A percentile compares a stretch with the other conserved stretches of the same genome.
phyloP scores from a whole-genome alignment of 305 asterid species.

The Fraxinus sp. region DNA sequence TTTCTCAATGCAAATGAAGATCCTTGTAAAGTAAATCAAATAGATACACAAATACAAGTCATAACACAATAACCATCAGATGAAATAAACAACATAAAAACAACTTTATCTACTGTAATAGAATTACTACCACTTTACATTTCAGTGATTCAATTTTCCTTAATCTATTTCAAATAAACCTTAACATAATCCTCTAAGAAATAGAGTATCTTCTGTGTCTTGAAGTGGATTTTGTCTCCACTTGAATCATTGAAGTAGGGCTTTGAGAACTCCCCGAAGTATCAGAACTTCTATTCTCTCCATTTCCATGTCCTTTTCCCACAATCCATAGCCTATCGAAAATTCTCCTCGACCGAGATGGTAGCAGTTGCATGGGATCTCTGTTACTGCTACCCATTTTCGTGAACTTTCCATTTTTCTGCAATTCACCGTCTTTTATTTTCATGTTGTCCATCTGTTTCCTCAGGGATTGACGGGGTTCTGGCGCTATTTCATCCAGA shows the following conservation, averaged over 20 bases:
- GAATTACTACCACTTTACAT: constrained; percentile 43
- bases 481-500: constrained; percentile 42
- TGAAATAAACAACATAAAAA: constrained; percentile 10
- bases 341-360: constrained; percentile 82
- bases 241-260: constrained; percentile 59
- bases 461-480: constrained; percentile 40
- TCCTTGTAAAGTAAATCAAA: constrained; percentile 16
- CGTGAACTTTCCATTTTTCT: constrained; percentile 38
- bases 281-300: constrained; percentile 76
- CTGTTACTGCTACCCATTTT: constrained; percentile 54
- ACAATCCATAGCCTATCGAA: constrained; percentile 69
- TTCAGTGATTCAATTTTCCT: constrained; percentile 21
- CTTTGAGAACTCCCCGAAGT: constrained; percentile 87
- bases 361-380: constrained; percentile 58
- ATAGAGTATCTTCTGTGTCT: constrained; percentile 75
- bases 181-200: constrained; percentile 39
- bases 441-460: constrained; percentile 51
- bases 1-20: constrained; percentile 4
- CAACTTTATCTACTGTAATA: constrained; percentile 16
- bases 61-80: constrained; percentile 19
- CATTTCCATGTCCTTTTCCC: constrained; percentile 55
- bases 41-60: constrained; percentile 25
- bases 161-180: constrained; percentile 3
- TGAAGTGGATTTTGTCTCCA: constrained; percentile 53
- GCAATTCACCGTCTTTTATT: constrained; percentile 47